A percentile compares a stretch with the other conserved stretches of the same genome.
Evolutionary conservation across 2,329 filamentous ascomycete species (phyloP).

Genomic region (Cladobotryum protrusum): DNA sequence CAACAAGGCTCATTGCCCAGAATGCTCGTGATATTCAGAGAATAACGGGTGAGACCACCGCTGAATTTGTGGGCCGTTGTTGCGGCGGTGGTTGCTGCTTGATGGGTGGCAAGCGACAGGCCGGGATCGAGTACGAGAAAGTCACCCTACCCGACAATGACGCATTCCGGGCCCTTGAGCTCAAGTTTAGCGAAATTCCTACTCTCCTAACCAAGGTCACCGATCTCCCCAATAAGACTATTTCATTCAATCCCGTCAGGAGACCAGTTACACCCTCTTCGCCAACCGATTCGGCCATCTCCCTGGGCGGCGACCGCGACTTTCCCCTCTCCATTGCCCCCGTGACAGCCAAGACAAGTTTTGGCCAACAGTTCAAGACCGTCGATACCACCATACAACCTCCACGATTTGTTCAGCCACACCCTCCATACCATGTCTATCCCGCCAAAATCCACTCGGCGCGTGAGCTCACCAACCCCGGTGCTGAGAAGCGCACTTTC

Average conservation of each 20-base stretch:
- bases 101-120: slow-evolving; percentile 38
- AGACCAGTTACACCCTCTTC: slow-evolving; percentile 29
- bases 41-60: slow-evolving; percentile 58
- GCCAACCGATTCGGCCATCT: slow-evolving; percentile 45
- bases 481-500: slow-evolving; percentile 93
- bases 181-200: slow-evolving; percentile 71
- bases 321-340: slow-evolving; percentile 1
- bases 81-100: slow-evolving; percentile 61
- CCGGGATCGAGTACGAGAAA: slow-evolving; percentile 45
- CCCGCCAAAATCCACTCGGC: slow-evolving; percentile 80
- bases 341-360: slow-evolving; percentile 10
- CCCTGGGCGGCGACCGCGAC: slow-evolving; percentile 32
- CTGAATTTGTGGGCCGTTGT: slow-evolving; percentile 55
- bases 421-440: slow-evolving; percentile 87
- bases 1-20: slow-evolving; percentile 61
- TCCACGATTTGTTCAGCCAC: slow-evolving; percentile 85
- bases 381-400: slow-evolving; percentile 63
- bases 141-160: slow-evolving; percentile 67
- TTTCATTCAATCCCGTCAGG: slow-evolving; percentile 60
- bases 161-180: slow-evolving; percentile 71
- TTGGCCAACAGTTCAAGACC: slow-evolving; percentile 20
- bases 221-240: slow-evolving; percentile 67
- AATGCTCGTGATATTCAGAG: slow-evolving; percentile 56
- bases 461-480: slow-evolving; percentile 77
- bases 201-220: slow-evolving; percentile 65